Base-by-base conservation (phyloP, 208 protist species). In the Crithidia mellificae region DNA sequence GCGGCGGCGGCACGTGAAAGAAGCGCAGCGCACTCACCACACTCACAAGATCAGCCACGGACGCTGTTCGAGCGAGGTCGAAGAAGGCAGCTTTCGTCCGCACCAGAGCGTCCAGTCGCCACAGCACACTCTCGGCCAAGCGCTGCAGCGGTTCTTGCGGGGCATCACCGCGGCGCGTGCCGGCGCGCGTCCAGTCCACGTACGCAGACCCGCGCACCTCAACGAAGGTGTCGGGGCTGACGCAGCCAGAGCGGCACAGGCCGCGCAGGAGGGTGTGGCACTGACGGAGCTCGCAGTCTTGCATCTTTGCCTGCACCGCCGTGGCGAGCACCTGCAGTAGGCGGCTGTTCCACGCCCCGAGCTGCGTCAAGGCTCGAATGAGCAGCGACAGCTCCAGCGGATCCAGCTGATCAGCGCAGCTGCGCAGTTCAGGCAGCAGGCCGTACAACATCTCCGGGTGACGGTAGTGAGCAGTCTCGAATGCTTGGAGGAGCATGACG, bases 401-500 rank as follows among this genome's bases (percentile, higher is more conserved):
- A 36, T 87, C 78, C 62, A 95, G 78, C 20, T 53, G 32, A 8
- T 39, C 43, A 25, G 84, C 77, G 32, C 83, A 71, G 44, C 75
- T 64, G 17, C 75, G 74, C 19, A 90, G 68, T 17, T 83, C 58
- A 1, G 79, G 83, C 36, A 95, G 58, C 27, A 92, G 17, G 64
- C 82, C 78, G 64, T 89, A 88, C 27, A 92, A 68, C 50, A 95
- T 72, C n/a, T 72, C 68, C 41, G 66, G 36, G 62, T 76, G 76
- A 61, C 76, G 29, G 63, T 53, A 50, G 69, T 67, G 36, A 7
- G 80, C 77, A 19, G 62, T 69, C 51, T 91, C 90, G 65, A 88
- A 92, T 34, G 74, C 78, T 68, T 88, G 90, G 3, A 95, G 61
- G n/a, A 94, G 80, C 76, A 94, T 91, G n/a, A 94, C 68, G 25